Base-by-base conservation (phyloP, 345 rosid species). In the Citrus glauca region DNA sequence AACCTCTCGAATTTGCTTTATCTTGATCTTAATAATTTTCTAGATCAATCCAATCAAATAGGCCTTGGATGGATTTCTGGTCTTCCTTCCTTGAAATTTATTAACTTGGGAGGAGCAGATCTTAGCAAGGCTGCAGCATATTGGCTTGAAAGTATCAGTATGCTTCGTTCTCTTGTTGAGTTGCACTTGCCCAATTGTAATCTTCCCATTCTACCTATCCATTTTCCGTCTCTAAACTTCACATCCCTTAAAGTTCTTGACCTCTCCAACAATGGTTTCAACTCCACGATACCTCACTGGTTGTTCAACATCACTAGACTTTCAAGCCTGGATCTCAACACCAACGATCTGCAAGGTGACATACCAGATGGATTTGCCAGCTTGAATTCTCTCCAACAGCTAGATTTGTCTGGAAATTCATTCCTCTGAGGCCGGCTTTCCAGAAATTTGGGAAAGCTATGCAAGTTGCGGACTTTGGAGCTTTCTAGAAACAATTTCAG, bases 121-220 rank as follows among this genome's bases (percentile, higher is more conserved):
- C 80, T 84, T 19, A 76, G 78, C 27, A 50, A 64, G 20, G 70
- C 38, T 7, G 59, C 61, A 62, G 72, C 37, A 48, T 42, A 70
- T 50, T 85, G 85, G 87, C 72, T 78, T 27, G 40, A 79, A 19
- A 30, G 61, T 24, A 30, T 80, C 10, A 79, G 77, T 17, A 79
- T 69, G 71, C 85, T 82, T 48, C 78, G 78, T 63, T 81, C 84
- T 7, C 78, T 86, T 8, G 20, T 24, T 14, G 82, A 86, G 77
- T 42, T 86, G 76, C 64, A 50, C 67, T 56, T 83, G 56, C 33
- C 64, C 25, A 64, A 28, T 25, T 79, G 86, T 81, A 77, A 59
- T 30, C 87, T 80, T 67, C n/a, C 60, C 40, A 61, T 27, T 24
- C 50, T 72, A 38, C 79, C 81, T 30, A 38, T 11, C 2, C 32